Evolutionary conservation across 176 grass and related monocot species (phyloP).

Genomic region (Elaeis guineensis): DNA sequence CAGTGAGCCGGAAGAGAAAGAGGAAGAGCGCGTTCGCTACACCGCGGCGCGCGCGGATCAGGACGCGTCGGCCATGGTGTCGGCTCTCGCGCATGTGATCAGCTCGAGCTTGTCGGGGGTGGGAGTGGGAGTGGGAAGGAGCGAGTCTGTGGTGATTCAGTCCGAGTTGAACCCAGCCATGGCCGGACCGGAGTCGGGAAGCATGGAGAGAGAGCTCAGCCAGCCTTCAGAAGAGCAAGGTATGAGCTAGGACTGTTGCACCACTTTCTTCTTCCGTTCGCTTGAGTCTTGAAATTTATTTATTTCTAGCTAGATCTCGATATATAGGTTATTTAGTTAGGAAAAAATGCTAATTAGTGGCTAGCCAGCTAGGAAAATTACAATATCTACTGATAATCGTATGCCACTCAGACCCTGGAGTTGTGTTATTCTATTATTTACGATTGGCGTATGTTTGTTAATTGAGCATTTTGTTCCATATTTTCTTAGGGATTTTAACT

Average conservation of each 20-base stretch:
- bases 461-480: too few relatives aligned
- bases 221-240: slow-evolving; percentile 40
- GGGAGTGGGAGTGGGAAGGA: background rate
- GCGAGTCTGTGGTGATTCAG: too few relatives aligned
- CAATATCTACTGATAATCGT: too few relatives aligned
- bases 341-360: too few relatives aligned
- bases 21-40: slow-evolving; percentile 32
- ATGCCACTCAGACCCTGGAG: too few relatives aligned
- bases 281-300: too few relatives aligned
- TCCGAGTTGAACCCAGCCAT: background rate
- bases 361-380: too few relatives aligned
- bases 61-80: slow-evolving; percentile 76
- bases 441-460: too few relatives aligned
- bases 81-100: slow-evolving; percentile 54
- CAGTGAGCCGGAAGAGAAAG: slow-evolving; percentile 22
- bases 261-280: background rate
- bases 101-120: slow-evolving; percentile 11
- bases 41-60: slow-evolving; percentile 23
- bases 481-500: too few relatives aligned
- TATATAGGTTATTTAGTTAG: too few relatives aligned
- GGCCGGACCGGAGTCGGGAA: background rate
- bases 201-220: background rate
- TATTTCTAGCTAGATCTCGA: too few relatives aligned
- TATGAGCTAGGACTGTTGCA: background rate
- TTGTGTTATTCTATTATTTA: too few relatives aligned